Evolutionary conservation across 108 stramenopile genomes (phyloP).

Genomic region (Conticribra weissflogii): DNA sequence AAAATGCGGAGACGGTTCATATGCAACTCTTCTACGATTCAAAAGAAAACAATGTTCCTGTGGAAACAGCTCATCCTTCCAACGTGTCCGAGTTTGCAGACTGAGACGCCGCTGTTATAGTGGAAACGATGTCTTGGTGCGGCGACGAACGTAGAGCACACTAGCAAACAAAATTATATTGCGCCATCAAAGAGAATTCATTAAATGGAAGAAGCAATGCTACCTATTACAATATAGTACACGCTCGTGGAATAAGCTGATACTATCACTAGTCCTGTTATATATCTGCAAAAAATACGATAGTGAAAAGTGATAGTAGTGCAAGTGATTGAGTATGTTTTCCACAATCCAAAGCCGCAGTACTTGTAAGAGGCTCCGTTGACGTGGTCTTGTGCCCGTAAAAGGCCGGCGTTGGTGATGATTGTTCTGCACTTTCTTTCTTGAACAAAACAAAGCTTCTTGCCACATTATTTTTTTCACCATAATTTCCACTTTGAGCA

Average conservation of each 20-base stretch:
- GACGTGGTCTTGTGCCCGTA: neutral
- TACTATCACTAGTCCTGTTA: too few species aligned
- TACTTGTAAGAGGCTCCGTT: neutral
- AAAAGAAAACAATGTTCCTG: neutral
- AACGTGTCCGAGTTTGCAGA: neutral
- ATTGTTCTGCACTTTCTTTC: neutral
- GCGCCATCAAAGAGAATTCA: too few species aligned
- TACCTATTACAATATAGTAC: too few species aligned
- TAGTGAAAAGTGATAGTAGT: too few species aligned
- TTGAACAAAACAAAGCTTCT: slow-evolving; percentile 45
- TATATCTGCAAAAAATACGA: too few species aligned
- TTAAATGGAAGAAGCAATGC: too few species aligned
- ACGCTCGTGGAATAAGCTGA: too few species aligned
- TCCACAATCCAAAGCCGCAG: neutral
- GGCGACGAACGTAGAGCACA: too few species aligned
- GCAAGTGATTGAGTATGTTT: neutral
- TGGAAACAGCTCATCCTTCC: neutral
- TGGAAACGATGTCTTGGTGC: too few species aligned
- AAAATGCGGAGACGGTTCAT: slow-evolving; percentile 15
- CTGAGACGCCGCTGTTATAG: too few species aligned
- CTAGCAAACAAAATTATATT: too few species aligned
- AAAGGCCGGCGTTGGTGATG: neutral
- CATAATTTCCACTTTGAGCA: slow-evolving; percentile 38
- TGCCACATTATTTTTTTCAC: slow-evolving; percentile 28
- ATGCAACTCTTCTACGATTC: slow-evolving; percentile 45